Evolutionary conservation across 192 early-diverging fungal genomes (phyloP), one percentile per base, ranked within the genome.

Genomic region (Umbelopsis vinacea): DNA sequence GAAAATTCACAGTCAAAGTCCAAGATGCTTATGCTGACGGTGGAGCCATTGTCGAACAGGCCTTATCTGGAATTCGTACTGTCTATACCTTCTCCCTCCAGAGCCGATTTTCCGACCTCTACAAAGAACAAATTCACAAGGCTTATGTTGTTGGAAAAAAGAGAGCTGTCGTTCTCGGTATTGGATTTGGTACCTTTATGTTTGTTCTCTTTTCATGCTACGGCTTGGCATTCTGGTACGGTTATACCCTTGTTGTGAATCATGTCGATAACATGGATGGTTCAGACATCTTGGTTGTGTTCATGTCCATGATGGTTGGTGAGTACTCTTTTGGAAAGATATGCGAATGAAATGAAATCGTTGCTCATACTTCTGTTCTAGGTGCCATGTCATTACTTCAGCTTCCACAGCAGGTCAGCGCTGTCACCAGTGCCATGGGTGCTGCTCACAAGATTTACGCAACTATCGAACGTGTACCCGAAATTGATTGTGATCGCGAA

Each of bases 251-350:
- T 21, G 87, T 90, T 67, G 68, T 47, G 8, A 46, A 78, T 23
- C 57, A 37, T 11, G 33, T 37, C 5, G 69, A 77, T 10, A 48
- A 69, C 37, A 76, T 87, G 66, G 69, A 47, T 37, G 80, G 83
- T 19, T 83, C 81, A 0, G 71, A 81, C 22, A 89, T 96, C 24
- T 75, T 95, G 48, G 92, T 87, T 70, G 92, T 92, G 46, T 96
- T 98, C 76, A 92, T 96, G 73, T 85, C 92, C 53, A 85, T 98
- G 74, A 84, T 96, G 4, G 89, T 95, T 55, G 96, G 94, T 63
- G 52, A 67, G 14, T 74, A 74, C 82, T 24, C 72, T 1, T 11
- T 43, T 43, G 6, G 0, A 0, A 6, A 43, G 6, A 43, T 1
- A 7, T 43, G 74, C 24, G 24, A 75, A 1, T 68, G 82, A 35